Evolutionary conservation across 176 grass and related monocot species (phyloP), one percentile per base, ranked within the genome.

Genomic region (Carex pumila): DNA sequence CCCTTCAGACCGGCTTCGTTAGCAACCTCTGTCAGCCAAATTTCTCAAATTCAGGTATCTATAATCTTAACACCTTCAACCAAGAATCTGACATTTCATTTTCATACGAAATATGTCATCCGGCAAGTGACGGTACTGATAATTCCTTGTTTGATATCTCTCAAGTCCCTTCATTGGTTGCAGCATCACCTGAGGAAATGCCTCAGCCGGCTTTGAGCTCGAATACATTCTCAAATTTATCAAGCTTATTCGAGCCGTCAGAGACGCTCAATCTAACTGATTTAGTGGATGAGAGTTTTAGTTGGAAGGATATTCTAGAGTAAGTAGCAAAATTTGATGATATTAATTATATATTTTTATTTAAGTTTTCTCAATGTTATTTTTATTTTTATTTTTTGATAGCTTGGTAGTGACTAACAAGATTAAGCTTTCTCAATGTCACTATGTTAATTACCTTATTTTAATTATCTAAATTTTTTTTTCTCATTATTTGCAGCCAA

Each of bases 131-230:
- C 7, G 2, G 25, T 75, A 53, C 47, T 30, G 22, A 75, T 54
- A 49, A 25, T 53, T 68, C 19, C 71, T 50, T 73, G n/a, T 29
- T 75, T 54, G 7, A 75, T 75, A 15, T 14, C 29, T 78, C 52
- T 78, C 2, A 78, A 78, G 73, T 50, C 30, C 73, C 73, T 57
- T 30, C 73, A 17, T 57, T 78, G 52, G 73, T 78, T 57, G 73
- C 73, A 25, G 25, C 52, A 34, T 78, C 73, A 34, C 52, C 73
- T 54, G 73, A 78, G 12, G 73, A 57, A 18, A 17, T 54, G 25
- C 25, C 50, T 57, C 73, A 17, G 29, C 73, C 49, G 13, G 14
- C 52, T 31, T 13, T 31, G 73, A 32, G 52, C 25, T 1, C 3
- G 73, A 78, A 56, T 78, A 34, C 29, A 6, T 36, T 32, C 25